Percentiles rank a stretch among this genome's conserved stretches.
Conservation (phyloP, 1,284 basidiomycete species). For the Cerioporus squamosus region DNA sequence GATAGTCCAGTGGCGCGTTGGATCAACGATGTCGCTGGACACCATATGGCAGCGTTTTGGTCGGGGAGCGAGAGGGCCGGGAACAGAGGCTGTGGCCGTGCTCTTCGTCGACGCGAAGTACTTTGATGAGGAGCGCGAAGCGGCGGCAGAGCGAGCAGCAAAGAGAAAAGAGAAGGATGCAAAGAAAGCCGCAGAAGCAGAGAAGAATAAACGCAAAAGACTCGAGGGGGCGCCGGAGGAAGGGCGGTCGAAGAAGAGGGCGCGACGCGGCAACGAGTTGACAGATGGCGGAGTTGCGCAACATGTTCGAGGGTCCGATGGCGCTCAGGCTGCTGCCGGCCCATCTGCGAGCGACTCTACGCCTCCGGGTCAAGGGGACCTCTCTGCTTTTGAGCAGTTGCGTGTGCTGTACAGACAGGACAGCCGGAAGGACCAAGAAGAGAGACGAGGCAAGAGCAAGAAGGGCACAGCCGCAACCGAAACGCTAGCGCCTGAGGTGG, state of each 20-base stretch:
- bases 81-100: slow-evolving; percentile 11
- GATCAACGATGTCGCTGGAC: slow-evolving; percentile 5
- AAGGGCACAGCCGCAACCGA: background rate
- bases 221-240: background rate
- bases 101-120: slow-evolving; percentile 20
- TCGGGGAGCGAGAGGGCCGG: slow-evolving; percentile 16
- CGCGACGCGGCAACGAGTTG: too few species aligned
- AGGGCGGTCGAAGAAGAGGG: background rate
- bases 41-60: slow-evolving; percentile 28
- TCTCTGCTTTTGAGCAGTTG: background rate
- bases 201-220: slow-evolving; percentile 1
- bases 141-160: background rate
- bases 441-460: background rate
- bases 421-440: background rate
- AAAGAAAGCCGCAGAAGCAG: background rate
- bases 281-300: background rate
- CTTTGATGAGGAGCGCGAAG: slow-evolving; percentile 17
- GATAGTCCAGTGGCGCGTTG: slow-evolving; percentile 37
- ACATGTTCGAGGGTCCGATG: background rate
- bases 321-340: background rate
- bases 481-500: background rate
- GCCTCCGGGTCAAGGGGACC: background rate
- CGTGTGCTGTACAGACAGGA: background rate
- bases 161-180: background rate
- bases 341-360: background rate